phyloP scores from a whole-genome alignment of 345 rosid genomes.

The Pistacia atlantica region DNA sequence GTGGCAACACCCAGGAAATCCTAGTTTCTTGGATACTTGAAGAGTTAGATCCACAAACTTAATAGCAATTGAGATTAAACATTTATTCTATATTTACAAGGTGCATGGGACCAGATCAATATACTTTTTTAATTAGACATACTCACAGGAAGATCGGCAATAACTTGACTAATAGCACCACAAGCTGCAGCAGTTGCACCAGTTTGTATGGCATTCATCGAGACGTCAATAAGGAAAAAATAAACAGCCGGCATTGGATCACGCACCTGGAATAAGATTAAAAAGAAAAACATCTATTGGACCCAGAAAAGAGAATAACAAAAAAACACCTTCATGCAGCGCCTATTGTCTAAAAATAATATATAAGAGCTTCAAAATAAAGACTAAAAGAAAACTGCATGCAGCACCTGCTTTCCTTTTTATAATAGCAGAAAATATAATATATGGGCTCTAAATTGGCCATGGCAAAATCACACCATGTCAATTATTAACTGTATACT shows the following conservation, averaged over 20 bases:
- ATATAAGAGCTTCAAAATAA: background rate
- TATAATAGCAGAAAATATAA: background rate
- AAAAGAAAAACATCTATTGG: slow-evolving; percentile 8
- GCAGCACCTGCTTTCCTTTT: background rate
- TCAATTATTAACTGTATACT: background rate
- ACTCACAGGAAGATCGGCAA: slow-evolving; percentile 91
- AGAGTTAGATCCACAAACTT: background rate
- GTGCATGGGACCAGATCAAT: background rate
- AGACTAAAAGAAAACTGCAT: background rate
- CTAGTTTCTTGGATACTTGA: background rate
- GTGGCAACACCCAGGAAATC: background rate
- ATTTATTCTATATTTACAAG: background rate
- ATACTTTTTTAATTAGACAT: background rate
- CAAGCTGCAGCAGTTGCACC: slow-evolving; percentile 99
- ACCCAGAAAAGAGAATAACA: background rate
- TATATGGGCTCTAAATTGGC: background rate
- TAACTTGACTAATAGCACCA: slow-evolving; percentile 90
- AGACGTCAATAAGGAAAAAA: slow-evolving; percentile 94
- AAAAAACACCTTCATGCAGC: background rate
- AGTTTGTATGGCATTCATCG: slow-evolving; percentile 90
- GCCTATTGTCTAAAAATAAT: background rate
- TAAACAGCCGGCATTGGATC: slow-evolving; percentile 98
- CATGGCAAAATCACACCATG: background rate
- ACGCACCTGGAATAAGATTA: slow-evolving; percentile 62
- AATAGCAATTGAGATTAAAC: background rate